Conservation (phyloP, 2,329 filamentous ascomycete genomes). For the Fusarium cyanostomum region DNA sequence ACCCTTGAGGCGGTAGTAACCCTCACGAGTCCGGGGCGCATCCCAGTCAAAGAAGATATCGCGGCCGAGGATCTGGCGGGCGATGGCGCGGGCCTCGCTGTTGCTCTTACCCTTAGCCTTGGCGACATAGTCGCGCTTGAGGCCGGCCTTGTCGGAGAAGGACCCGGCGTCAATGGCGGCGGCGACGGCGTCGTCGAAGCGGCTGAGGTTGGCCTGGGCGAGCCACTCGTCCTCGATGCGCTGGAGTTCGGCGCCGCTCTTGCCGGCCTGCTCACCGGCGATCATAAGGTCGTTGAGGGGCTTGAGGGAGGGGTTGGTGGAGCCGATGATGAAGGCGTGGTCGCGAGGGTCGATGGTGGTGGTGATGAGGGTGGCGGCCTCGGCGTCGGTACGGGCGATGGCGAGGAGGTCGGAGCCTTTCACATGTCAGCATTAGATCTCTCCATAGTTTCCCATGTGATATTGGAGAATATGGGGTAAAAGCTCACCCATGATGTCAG, state of each 20-base stretch:
- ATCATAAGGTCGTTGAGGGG: conserved; percentile 92
- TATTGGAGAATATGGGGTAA: conserved; percentile 12
- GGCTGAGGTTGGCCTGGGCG: conserved; percentile 79
- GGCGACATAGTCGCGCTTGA: conserved; percentile 73
- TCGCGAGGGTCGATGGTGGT: conserved; percentile 96
- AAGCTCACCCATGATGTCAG: conserved; percentile 90
- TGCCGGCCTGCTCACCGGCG: conserved; percentile 82
- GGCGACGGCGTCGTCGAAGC: conserved; percentile 89
- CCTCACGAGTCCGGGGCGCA: conserved; percentile 88
- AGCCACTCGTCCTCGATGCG: conserved; percentile 92
- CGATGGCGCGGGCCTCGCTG: conserved; percentile 80
- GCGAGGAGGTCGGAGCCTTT: conserved; percentile 84
- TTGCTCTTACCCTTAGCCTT: conserved; percentile 86
- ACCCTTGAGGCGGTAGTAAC: conserved; percentile 92
- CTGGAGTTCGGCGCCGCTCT: conserved; percentile 82
- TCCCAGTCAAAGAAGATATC: conserved; percentile 97
- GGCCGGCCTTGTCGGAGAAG: conserved; percentile 72
- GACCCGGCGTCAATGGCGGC: conserved; percentile 79
- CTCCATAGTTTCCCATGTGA: conserved; percentile 21
- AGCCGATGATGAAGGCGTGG: conserved; percentile 90
- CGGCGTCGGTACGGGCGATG: conserved; percentile 94
- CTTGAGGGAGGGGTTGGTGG: conserved; percentile 84
- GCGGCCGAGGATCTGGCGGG: conserved; percentile 77
- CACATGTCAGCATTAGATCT: conserved; percentile 32
- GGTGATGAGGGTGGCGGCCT: conserved; percentile 96